Base-by-base conservation (phyloP, 495 filamentous ascomycete species). In the Tuber melanosporum region DNA sequence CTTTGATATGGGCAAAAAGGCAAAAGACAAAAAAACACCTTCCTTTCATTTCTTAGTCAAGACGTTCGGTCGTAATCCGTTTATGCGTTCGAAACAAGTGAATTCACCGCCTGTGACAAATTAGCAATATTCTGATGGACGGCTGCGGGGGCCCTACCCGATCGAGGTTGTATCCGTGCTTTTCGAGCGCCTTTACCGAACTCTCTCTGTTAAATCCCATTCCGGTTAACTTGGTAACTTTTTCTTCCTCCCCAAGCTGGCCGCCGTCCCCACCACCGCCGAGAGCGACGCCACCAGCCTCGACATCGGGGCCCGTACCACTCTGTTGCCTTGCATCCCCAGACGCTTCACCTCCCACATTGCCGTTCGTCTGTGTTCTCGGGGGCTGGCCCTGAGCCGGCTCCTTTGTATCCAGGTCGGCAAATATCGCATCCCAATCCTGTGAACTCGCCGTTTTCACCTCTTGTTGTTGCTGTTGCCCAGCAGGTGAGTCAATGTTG, bases 371-470 rank as follows among this genome's bases (percentile, higher is more conserved):
- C 9, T 78, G 80, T 32, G 85, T 81, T 47, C 75, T 69, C 46
- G 73, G 52, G 66, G 78, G 76, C 57, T 84, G 45, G 79, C 69
- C 73, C 76, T 81, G 66, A 73, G 77, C 39, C 73, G 74, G 86
- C 52, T 94, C 92, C 57, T 15, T 36, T 19, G 57, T 66, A 36
- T 36, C 26, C 9, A 96, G 85, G 45, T 91, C 90, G 4, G 93
- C 92, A 83, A 98, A 98, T 42, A 99, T 93, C 36, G 93, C 92
- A 78, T 98, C 95, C 95, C 95, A 99, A 81, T 98, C 95, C 78
- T 97, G 92, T 19, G 88, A 85, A 69, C 87, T 83, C 39, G 84
- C 81, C 66, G 79, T 85, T 76, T 72, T 84, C 66, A 79, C 43
- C 42, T 75, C 71, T 78, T 84, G 73, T 71, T 83, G 69, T 52